These are phyloP conservation scores for Mortierella sp. DNA, from an alignment of 371 early-diverging fungal species.

Conservation along the genomic window DNA sequence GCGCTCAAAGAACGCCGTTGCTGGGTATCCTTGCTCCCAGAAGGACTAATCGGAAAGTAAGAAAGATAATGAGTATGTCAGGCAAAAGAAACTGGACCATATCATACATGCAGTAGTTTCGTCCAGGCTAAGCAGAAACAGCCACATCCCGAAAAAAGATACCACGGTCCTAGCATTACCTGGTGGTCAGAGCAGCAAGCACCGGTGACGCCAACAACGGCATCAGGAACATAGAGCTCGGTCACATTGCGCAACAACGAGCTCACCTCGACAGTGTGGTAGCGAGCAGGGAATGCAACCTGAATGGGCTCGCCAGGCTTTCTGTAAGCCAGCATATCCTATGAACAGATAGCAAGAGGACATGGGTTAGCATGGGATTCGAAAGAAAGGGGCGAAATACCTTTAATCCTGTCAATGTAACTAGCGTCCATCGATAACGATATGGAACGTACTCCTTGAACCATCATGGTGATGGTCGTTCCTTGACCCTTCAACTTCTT, in stretches of 20 bases:
- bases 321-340: slow-evolving; percentile 61
- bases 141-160: neutral
- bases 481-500: slow-evolving; percentile 34
- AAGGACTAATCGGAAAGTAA: slow-evolving; percentile 32
- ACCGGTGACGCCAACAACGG: slow-evolving; percentile 49
- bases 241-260: slow-evolving; percentile 50
- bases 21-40: slow-evolving; percentile 56
- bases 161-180: slow-evolving; percentile 10
- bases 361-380: neutral
- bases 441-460: slow-evolving; percentile 52
- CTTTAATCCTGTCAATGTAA: neutral
- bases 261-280: slow-evolving; percentile 50
- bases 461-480: slow-evolving; percentile 51
- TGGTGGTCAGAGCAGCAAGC: slow-evolving; percentile 63
- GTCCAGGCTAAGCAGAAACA: neutral
- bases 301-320: slow-evolving; percentile 59
- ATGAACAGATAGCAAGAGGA: neutral
- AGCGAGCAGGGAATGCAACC: slow-evolving; percentile 56
- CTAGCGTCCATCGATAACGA: neutral
- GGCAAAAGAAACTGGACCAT: neutral
- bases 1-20: slow-evolving; percentile 59
- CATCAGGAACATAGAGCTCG: slow-evolving; percentile 54
- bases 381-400: neutral
- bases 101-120: neutral
- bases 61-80: neutral